A percentile compares a stretch with the other conserved stretches of the same genome.
Conservation (phyloP, 306 rosid genomes). For the Dryas octopetala region DNA sequence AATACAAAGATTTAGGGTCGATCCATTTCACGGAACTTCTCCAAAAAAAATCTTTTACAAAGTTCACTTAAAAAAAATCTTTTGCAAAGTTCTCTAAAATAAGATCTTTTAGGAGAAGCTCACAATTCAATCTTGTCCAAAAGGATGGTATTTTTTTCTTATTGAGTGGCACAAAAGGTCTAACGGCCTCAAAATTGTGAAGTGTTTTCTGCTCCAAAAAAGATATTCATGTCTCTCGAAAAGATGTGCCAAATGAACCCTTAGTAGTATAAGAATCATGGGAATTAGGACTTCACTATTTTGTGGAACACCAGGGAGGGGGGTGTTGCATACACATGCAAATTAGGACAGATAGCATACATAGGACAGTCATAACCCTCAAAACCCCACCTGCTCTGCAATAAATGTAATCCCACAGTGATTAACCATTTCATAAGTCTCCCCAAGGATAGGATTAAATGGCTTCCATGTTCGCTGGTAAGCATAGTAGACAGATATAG, state of each 20-base stretch:
- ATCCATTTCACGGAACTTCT: neutral
- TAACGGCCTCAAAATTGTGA: neutral
- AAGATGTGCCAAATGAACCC: neutral
- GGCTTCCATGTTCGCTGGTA: conserved; percentile 98
- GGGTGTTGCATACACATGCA: neutral
- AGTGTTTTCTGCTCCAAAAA: neutral
- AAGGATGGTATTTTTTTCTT: neutral
- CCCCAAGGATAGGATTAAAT: conserved; percentile 94
- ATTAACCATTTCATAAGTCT: conserved; percentile 83
- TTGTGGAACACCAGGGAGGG: neutral
- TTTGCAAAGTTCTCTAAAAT: neutral
- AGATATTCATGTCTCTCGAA: neutral
- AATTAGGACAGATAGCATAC: neutral
- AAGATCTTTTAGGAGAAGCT: neutral
- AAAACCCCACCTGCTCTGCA: conserved; percentile 77
- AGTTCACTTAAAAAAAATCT: neutral
- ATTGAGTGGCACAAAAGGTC: neutral
- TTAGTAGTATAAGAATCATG: too few relatives aligned
- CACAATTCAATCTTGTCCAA: neutral
- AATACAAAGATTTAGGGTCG: neutral
- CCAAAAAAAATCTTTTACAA: neutral
- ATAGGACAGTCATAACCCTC: conserved; percentile 18
- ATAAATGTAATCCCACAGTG: conserved; percentile 73
- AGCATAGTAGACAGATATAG: conserved; percentile 87
- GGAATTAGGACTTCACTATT: too few relatives aligned